phyloP scores from a whole-genome alignment of 2,329 filamentous ascomycete species.

The Diplodia sapinea region DNA sequence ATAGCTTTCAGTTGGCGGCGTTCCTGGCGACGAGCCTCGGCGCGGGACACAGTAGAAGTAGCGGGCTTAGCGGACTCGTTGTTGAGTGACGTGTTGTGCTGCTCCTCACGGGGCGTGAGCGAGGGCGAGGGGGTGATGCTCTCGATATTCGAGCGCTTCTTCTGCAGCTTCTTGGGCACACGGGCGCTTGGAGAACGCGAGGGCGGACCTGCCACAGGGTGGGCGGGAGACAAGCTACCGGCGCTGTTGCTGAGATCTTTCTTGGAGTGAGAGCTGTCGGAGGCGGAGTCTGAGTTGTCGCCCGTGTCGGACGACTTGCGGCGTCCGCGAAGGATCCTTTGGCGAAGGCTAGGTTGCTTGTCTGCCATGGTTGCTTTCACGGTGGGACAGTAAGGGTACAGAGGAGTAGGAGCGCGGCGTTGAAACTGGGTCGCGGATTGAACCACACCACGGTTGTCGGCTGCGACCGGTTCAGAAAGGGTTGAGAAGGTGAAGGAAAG shows the following conservation, averaged over 20 bases:
- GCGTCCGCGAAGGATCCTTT: conserved; percentile 15
- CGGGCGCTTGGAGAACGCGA: conserved; percentile 5
- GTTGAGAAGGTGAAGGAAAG: not conserved
- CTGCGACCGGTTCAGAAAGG: not conserved
- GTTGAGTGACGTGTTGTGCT: not conserved
- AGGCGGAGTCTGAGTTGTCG: conserved; percentile 2
- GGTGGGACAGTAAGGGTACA: not conserved
- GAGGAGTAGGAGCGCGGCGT: not conserved
- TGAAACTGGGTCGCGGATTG: not conserved
- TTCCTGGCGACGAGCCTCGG: not conserved
- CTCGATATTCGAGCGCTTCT: conserved; percentile 6
- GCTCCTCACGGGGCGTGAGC: not conserved
- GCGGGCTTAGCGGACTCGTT: not conserved
- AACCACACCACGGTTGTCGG: not conserved
- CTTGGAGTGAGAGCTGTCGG: conserved; percentile 6
- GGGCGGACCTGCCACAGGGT: not conserved
- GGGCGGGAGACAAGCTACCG: not conserved
- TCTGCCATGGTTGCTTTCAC: not conserved
- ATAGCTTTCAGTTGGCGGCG: not conserved
- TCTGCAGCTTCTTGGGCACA: conserved; percentile 8
- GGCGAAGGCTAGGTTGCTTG: conserved; percentile 10
- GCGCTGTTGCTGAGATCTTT: not conserved
- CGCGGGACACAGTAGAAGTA: not conserved
- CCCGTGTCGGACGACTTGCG: not conserved
- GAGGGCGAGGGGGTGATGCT: not conserved